Base-by-base conservation (phyloP, 2,329 filamentous ascomycete genomes). In the Colletotrichum lentis region DNA sequence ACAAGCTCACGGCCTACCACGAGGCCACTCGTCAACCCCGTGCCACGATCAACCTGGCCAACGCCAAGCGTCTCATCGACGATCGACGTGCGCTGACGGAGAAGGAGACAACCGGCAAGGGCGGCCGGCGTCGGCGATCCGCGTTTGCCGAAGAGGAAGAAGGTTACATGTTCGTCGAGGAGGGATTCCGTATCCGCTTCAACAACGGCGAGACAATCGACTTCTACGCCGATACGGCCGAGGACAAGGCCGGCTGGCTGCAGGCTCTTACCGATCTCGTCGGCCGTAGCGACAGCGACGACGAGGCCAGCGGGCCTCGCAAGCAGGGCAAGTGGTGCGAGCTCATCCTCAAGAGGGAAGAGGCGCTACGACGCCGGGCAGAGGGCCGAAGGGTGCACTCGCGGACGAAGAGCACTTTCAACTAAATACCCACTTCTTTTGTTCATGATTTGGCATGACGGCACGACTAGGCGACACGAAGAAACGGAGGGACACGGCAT, bases 131-230 rank as follows among this genome's bases (percentile, higher is more conserved):
- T 50, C 91, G 96, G 64, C 94, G 96, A 78, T 97, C 94, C 41
- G 96, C 93, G 12, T 99, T 99, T 78, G 94, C 95, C 1, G 96
- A 98, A 79, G 96, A 99, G 72, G 96, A 99, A 80, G 96, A 99
- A 77, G 96, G 96, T 49, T 99, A 99, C 83, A 97, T 97, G 92
- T 99, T 99, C 78, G 95, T 99, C 61, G 96, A 99, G 79, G 96
- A 99, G 78, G 96, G 96, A 3, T 99, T 99, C 90, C 93, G 96
- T 47, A 97, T 99, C 77, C 93, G 95, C 66, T 99, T 99, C 80
- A 96, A 93, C 77, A 99, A 99, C 75, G 96, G 96, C 70, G 96
- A 99, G 81, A 90, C 97, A 71, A 99, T 99, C 76, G 95, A 98
- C 83, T 98, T 98, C 78, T 98, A 99, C 76, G 96, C 95, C 75